Percentiles rank a stretch among this genome's conserved stretches.
Evolutionary conservation across 208 protist genomes (phyloP).

Genomic region (Crithidia sp.): DNA sequence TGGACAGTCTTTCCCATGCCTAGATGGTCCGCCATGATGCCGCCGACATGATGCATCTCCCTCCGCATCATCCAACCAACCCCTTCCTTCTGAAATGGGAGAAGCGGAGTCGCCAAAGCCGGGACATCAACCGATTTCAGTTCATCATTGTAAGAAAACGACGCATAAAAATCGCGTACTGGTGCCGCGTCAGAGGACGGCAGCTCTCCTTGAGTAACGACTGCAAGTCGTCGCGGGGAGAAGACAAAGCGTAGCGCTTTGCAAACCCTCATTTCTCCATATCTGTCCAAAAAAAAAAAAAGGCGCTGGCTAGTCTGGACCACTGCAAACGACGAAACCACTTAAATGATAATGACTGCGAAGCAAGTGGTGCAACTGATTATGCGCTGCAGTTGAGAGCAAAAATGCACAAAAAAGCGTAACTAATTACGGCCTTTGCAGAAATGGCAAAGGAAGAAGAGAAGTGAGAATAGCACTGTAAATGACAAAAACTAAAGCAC

Average conservation of each 20-base stretch:
- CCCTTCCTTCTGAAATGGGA: slow-evolving; percentile 92
- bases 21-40: slow-evolving; percentile 92
- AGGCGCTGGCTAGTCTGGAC: not conserved
- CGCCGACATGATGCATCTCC: slow-evolving; percentile 76
- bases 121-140: slow-evolving; percentile 70
- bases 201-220: slow-evolving; percentile 48
- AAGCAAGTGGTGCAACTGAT: no score
- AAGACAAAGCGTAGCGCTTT: slow-evolving; percentile 27
- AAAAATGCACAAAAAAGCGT: no score
- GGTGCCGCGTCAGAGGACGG: slow-evolving; percentile 53
- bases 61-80: slow-evolving; percentile 90
- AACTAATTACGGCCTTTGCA: no score
- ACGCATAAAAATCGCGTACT: slow-evolving; percentile 85
- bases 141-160: slow-evolving; percentile 74
- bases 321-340: no score
- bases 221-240: slow-evolving; percentile 20
- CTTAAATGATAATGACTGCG: no score
- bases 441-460: no score
- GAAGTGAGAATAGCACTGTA: no score
- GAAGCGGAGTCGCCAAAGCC: slow-evolving; percentile 60
- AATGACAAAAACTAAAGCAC: no score
- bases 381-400: no score
- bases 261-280: slow-evolving; percentile 36
- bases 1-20: slow-evolving; percentile 93
- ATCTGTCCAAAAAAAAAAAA: no score